Percentiles rank a stretch among this genome's conserved stretches.
Evolutionary conservation across 169 alveolate species (phyloP).

Genomic region (Eimeria zaria): DNA sequence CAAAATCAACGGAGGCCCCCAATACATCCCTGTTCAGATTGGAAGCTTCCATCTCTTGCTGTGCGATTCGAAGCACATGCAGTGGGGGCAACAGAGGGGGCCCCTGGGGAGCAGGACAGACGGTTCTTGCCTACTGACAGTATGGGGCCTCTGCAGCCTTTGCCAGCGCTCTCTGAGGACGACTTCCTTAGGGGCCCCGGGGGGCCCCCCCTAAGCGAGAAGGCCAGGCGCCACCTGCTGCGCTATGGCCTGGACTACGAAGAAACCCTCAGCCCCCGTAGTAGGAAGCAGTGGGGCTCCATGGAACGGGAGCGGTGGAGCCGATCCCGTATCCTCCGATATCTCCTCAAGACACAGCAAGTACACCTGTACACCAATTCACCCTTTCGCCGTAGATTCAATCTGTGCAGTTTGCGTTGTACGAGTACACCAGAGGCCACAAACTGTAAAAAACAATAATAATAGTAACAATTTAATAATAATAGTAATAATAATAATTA

Average conservation of each 20-base stretch:
- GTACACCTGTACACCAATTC: not conserved
- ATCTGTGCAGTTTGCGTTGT: not conserved
- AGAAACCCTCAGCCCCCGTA: not conserved
- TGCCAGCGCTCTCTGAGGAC: conserved; percentile 35
- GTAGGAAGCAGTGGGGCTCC: conserved; percentile 39
- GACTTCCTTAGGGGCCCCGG: conserved; percentile 59
- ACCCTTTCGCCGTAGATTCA: not conserved
- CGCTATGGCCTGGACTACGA: conserved; percentile 31
- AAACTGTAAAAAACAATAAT: too few species aligned
- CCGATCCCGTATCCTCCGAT: conserved; percentile 2
- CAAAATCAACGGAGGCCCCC: conserved; percentile 12
- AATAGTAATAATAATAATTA: too few species aligned
- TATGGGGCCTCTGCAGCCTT: not conserved
- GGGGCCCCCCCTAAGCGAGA: conserved; percentile 18
- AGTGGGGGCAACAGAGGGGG: not conserved
- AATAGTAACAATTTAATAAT: too few species aligned
- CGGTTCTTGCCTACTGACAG: not conserved
- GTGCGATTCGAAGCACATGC: not conserved
- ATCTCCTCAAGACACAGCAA: conserved; percentile 54
- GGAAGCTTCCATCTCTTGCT: not conserved
- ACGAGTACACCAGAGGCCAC: not conserved
- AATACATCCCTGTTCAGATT: not conserved
- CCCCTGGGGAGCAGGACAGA: not conserved
- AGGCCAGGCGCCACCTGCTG: not conserved
- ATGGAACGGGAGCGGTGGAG: conserved; percentile 38